Evolutionary conservation across 2,329 filamentous ascomycete genomes (phyloP).

Genomic region (Aspergillus neoniger): DNA sequence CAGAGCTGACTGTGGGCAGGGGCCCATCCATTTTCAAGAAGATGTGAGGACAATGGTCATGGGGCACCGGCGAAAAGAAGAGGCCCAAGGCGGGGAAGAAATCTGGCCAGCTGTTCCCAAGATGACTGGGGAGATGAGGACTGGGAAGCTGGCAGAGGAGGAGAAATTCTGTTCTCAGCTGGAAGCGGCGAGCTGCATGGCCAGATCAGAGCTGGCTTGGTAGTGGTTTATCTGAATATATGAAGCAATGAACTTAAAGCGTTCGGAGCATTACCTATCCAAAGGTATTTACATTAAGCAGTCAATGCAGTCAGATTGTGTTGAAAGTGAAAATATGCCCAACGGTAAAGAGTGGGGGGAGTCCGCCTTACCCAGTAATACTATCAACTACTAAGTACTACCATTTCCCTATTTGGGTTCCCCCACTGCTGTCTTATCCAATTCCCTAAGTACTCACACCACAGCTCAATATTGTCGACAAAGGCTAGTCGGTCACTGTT

Average conservation of each 20-base stretch:
- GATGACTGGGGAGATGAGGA: background rate
- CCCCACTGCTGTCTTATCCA: too few relatives aligned
- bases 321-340: too few relatives aligned
- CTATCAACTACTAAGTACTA: too few relatives aligned
- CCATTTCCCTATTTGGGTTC: too few relatives aligned
- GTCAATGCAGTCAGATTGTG: too few relatives aligned
- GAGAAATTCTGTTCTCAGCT: constrained; percentile 5
- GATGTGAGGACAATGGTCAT: constrained; percentile 50
- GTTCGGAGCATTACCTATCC: too few relatives aligned
- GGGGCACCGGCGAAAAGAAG: constrained; percentile 46
- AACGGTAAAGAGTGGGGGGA: too few relatives aligned
- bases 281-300: too few relatives aligned
- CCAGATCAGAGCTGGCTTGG: constrained; percentile 1
- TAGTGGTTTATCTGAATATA: background rate
- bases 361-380: too few relatives aligned
- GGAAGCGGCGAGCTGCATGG: constrained; percentile 7
- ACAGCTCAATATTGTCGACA: too few relatives aligned
- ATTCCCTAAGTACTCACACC: too few relatives aligned
- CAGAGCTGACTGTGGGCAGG: constrained; percentile 13
- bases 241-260: background rate
- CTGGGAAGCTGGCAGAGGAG: constrained; percentile 3
- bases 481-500: too few relatives aligned
- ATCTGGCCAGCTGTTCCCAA: constrained; percentile 52
- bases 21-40: constrained; percentile 57
- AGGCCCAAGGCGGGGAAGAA: constrained; percentile 46